Conservation (phyloP, 805 yeast species). For the Maudiozyma pseudohumilis region DNA sequence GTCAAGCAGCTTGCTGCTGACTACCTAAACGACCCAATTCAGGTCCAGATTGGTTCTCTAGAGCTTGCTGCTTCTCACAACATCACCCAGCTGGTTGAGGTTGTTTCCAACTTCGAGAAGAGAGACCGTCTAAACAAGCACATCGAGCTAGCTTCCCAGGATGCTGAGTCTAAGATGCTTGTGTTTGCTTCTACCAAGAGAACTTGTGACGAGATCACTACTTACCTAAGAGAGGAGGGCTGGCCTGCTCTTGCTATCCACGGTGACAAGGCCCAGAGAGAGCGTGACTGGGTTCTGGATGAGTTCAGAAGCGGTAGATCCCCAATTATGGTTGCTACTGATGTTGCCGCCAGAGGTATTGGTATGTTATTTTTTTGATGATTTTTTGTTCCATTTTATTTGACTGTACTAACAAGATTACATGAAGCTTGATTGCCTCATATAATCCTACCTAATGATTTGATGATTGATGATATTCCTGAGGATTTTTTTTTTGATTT, state of each 20-base stretch:
- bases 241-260: conserved; percentile 99
- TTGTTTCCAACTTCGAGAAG: conserved; percentile 85
- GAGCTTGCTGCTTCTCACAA: conserved; percentile 95
- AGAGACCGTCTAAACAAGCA: conserved; percentile 81
- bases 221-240: conserved; percentile 87
- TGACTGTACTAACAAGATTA: conserved; percentile 7
- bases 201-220: conserved; percentile 91
- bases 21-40: conserved; percentile 85
- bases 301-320: conserved; percentile 90
- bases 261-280: conserved; percentile 96
- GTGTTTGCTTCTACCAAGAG: conserved; percentile 96
- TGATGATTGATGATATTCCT: neutral
- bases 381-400: conserved; percentile 6
- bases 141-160: conserved; percentile 67
- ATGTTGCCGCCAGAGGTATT: conserved; percentile 99
- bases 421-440: too few species aligned
- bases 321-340: conserved; percentile 98
- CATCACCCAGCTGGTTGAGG: conserved; percentile 88
- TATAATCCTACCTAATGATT: too few species aligned
- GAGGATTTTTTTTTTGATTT: neutral
- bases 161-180: conserved; percentile 65
- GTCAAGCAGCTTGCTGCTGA: conserved; percentile 90
- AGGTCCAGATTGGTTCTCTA: conserved; percentile 91
- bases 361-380: conserved; percentile 54
- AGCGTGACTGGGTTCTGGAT: conserved; percentile 96